Evolutionary conservation across 129 eudicot genomes (phyloP).

Genomic region (Flaveria sonorensis): DNA sequence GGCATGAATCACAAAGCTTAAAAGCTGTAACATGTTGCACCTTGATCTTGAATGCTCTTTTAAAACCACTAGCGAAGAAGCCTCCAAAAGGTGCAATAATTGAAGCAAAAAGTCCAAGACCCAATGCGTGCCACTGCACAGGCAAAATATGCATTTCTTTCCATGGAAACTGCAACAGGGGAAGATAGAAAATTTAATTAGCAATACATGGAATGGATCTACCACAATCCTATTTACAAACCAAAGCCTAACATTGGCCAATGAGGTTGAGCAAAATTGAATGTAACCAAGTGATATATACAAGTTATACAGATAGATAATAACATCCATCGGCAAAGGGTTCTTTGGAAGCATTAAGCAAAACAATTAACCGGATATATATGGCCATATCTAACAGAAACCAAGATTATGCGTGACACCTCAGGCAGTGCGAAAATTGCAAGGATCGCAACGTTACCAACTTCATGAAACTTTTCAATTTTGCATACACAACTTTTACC

Average conservation of each 20-base stretch:
- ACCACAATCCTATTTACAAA: constrained; percentile 17
- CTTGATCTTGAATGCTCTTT: constrained; percentile 97
- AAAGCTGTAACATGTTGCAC: constrained; percentile 29
- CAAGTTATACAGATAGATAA: neutral
- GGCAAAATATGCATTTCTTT: constrained; percentile 75
- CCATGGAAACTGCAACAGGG: constrained; percentile 79
- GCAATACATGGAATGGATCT: neutral
- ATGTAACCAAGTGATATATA: neutral
- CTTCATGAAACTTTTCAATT: neutral
- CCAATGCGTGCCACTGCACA: constrained; percentile 94
- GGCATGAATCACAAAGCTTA: neutral
- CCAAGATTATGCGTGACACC: neutral
- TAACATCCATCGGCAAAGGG: neutral
- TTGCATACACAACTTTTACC: neutral
- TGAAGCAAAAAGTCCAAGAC: constrained; percentile 93
- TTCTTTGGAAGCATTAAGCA: constrained; percentile 2
- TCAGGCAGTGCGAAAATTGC: constrained; percentile 1
- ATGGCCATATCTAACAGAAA: neutral
- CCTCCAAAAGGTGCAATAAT: constrained; percentile 98
- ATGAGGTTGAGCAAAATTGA: constrained; percentile 18
- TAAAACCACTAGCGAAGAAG: constrained; percentile 96
- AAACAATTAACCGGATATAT: neutral
- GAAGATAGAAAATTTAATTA: neutral
- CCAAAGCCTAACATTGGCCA: neutral
- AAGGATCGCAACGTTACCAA: neutral